Evolutionary conservation across 495 filamentous ascomycete genomes (phyloP), one percentile per base, ranked within the genome.

Genomic region (Xylaria palmicola): DNA sequence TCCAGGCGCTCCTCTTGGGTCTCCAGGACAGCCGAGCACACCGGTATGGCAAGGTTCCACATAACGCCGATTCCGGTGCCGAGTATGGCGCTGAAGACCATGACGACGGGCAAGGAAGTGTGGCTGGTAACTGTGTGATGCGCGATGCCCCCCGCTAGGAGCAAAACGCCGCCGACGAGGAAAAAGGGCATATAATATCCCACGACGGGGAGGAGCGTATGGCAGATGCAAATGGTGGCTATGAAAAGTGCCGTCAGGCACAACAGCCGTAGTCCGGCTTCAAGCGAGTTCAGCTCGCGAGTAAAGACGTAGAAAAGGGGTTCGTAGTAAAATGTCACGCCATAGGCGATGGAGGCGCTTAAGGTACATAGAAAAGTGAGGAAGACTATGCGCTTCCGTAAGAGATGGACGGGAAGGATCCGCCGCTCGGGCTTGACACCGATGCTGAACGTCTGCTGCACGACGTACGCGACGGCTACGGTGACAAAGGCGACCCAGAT

Each of bases 131-230:
- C 69, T 2, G 74, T 81, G 65, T 76, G 78, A 68, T 88, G 75
- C 3, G 87, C 67, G 0, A 76, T 76, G 13, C 74, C 75, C 4
- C 84, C 83, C n/a, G 79, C 70, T 3, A 85, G 26, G 8, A 75
- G 63, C 12, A 86, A 58, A 9, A 71, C 60, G 3, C 79, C 80
- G 6, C 81, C 83, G 3, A 75, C 40, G 5, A 83, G 52, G 63
- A 84, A 89, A 79, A 84, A 88, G 0, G 81, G 79, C 69, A 80
- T 79, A 64, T 88, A 88, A 49, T 75, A 78, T 1, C 78, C 75
- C 1, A 67, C 63, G n/a, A 73, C 75, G 0, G 75, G 69, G 63
- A 89, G 76, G 5, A 84, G 39, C 0, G 59, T 73, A 32, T 86
- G 85, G 60, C 82, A 61, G 4, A 72, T n/a, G 19, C 80, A 67